Conservation (phyloP, 805 yeast species). For the Yamadazyma tumulicola region DNA sequence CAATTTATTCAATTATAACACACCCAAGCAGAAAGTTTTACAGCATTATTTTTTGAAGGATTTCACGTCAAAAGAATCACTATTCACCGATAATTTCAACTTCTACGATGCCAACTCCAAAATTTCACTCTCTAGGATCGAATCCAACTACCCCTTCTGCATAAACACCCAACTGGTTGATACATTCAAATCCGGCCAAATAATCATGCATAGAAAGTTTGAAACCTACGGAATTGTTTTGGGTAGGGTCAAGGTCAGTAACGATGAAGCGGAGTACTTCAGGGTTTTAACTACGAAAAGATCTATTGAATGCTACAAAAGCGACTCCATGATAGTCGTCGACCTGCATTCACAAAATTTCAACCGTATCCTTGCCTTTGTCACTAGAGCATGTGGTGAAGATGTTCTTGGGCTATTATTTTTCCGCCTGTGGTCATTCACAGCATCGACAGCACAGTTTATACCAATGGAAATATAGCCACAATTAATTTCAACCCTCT, state of each 20-base stretch:
- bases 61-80: neutral
- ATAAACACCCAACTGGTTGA: neutral
- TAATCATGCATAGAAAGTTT: constrained; percentile 10
- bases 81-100: constrained; percentile 6
- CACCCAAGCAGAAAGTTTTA: constrained; percentile 2
- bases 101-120: constrained; percentile 4
- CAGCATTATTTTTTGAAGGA: constrained; percentile 1
- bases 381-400: constrained; percentile 11
- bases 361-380: constrained; percentile 2
- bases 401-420: constrained; percentile 10
- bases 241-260: constrained; percentile 3
- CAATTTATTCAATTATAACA: constrained; percentile 3
- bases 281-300: constrained; percentile 15
- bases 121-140: neutral
- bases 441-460: neutral
- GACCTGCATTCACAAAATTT: constrained; percentile 2
- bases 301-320: constrained; percentile 14
- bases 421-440: neutral
- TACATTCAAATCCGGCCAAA: constrained; percentile 4
- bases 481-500: too few species aligned
- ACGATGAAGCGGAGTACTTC: constrained; percentile 5
- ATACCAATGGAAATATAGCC: neutral
- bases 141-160: constrained; percentile 2
- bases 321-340: constrained; percentile 7
- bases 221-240: constrained; percentile 11